Conservation (phyloP, 129 eudicot genomes). For the Scalesia atractyloides region DNA sequence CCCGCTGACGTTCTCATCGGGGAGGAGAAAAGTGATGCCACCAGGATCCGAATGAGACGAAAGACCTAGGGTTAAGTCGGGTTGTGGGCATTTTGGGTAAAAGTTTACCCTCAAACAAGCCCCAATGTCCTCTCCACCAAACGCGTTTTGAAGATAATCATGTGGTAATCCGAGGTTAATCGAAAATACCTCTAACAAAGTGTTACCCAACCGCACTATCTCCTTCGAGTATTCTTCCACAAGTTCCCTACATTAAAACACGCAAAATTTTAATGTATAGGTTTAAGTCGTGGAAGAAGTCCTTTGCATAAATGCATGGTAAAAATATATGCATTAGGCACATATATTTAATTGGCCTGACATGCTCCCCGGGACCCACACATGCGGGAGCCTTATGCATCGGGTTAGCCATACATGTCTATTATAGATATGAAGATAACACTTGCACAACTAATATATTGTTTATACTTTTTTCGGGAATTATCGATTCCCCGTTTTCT, state of each 20-base stretch:
- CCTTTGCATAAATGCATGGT: too few species aligned
- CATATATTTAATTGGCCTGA: too few species aligned
- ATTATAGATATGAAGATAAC: too few species aligned
- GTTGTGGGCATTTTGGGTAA: conserved; percentile 91
- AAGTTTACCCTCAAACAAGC: conserved; percentile 81
- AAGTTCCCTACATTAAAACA: conserved; percentile 50
- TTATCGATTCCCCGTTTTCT: conserved; percentile 33
- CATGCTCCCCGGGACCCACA: too few species aligned
- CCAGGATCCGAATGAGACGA: conserved; percentile 94
- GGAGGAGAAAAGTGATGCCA: conserved; percentile 77
- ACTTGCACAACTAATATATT: too few species aligned
- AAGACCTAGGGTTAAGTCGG: conserved; percentile 76
- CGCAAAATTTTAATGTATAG: neutral
- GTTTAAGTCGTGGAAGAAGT: neutral
- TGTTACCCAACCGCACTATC: conserved; percentile 57
- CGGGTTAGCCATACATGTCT: too few species aligned
- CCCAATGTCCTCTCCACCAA: conserved; percentile 78
- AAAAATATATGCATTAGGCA: too few species aligned
- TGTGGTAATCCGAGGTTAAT: conserved; percentile 57
- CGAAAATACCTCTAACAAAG: conserved; percentile 54
- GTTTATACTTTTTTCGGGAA: conserved; percentile 38
- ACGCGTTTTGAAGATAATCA: conserved; percentile 60
- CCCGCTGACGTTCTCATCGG: conserved; percentile 76
- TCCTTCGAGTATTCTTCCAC: conserved; percentile 63
- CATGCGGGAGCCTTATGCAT: too few species aligned